Evolutionary conservation across 345 rosid genomes (phyloP), one percentile per base, ranked within the genome.

Genomic region (Cardamine occulta): DNA sequence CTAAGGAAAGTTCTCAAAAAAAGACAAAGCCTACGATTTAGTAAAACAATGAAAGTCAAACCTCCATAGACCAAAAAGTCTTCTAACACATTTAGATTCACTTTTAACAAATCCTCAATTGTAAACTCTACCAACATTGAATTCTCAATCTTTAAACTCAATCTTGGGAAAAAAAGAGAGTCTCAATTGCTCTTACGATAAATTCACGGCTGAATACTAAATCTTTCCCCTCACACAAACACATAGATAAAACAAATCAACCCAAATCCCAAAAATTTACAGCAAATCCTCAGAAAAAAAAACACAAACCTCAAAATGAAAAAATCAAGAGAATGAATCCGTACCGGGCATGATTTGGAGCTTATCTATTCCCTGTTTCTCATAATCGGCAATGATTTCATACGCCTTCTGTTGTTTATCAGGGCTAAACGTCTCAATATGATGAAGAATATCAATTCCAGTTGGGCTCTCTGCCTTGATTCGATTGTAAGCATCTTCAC

Each of bases 261-360:
- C 28, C 35, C 23, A 35, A 35, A 70, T 28, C 67, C 67, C 31
- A 18, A 48, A 63, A 62, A 7, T 49, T 55, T 14, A 7, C 34
- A n/a, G 6, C 26, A 59, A 4, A 67, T 12, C 6, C 84, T 39
- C 79, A 35, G 61, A 28, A 66, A 18, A 34, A 37, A 6, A 28
- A 66, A 18, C 48, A 49, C 70, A 74, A 47, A 37, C 28, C 24
- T 13, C 3, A 31, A 54, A 42, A 21, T 12, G 1, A 40, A 63
- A 21, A 42, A 29, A 12, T 42, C 47, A 59, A 74, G 21, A 11
- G 34, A 53, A 66, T 0, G 14, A 17, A 19, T 32, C 63, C 82
- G 62, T 65, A 91, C 97, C 97, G 8, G 96, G 96, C 98, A 94
- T 90, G 72, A 94, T 90, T 76, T 91, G 96, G 62, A 94, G 92